Percentiles rank a stretch among this genome's conserved stretches.
phyloP scores from a whole-genome alignment of 148 eudicot genomes.

The Beta vulgaris region DNA sequence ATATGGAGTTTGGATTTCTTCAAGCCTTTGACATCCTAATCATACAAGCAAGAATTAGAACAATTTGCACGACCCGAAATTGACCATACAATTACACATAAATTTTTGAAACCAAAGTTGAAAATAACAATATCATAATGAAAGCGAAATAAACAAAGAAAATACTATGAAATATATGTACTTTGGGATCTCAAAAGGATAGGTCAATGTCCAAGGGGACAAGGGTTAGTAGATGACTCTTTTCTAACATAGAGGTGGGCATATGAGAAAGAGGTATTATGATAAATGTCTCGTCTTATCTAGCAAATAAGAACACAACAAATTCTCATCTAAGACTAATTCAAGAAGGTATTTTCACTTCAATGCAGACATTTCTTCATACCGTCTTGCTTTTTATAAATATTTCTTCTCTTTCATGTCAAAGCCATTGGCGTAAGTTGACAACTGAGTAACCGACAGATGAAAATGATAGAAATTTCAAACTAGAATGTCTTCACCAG shows the following conservation, averaged over 20 bases:
- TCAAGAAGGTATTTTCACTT: slow-evolving; percentile 14
- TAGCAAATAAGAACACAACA: slow-evolving; percentile 7
- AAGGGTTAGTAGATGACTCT: too few species aligned
- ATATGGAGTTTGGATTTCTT: slow-evolving; percentile 22
- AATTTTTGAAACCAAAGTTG: not conserved
- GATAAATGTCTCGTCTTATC: slow-evolving; percentile 21
- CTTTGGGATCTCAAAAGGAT: slow-evolving; percentile 1
- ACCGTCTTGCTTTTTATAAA: not conserved
- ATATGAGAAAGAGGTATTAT: slow-evolving; percentile 16
- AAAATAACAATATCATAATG: not conserved
- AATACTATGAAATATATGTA: not conserved
- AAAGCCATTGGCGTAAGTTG: not conserved
- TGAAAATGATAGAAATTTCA: not conserved
- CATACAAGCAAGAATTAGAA: not conserved
- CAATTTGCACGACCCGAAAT: not conserved
- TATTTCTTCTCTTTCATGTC: slow-evolving; percentile 13
- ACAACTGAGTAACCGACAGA: slow-evolving; percentile 12
- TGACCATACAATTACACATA: not conserved
- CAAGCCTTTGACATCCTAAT: slow-evolving; percentile 20
- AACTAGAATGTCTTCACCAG: not conserved
- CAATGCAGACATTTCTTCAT: not conserved
- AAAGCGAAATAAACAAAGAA: not conserved
- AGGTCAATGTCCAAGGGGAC: slow-evolving; percentile 20
- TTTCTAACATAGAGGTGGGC: slow-evolving; percentile 20
- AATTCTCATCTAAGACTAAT: slow-evolving; percentile 15